phyloP scores from a whole-genome alignment of 352 stramenopile genomes.

The Elongisporangium anandrum region DNA sequence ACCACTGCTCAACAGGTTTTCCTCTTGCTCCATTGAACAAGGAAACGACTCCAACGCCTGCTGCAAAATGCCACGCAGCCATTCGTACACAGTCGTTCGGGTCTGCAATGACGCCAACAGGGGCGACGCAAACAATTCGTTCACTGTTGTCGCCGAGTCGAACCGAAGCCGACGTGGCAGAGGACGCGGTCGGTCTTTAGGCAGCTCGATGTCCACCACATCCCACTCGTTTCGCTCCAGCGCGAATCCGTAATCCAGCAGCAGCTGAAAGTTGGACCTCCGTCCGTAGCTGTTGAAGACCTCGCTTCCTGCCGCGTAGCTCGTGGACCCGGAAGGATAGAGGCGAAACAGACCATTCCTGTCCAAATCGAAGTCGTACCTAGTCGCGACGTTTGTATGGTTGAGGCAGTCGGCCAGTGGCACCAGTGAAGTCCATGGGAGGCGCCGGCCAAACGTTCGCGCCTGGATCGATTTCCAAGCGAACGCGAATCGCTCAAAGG shows the following conservation, averaged over 20 bases:
- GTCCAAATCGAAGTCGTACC: conserved; percentile 79
- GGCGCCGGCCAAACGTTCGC: conserved; percentile 85
- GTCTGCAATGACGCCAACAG: conserved; percentile 17
- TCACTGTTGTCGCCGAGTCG: conserved; percentile 38
- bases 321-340: conserved; percentile 54
- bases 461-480: conserved; percentile 89
- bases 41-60: conserved; percentile 14
- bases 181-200: conserved; percentile 21
- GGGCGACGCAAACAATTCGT: conserved; percentile 39
- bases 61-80: conserved; percentile 17
- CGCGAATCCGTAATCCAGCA: conserved; percentile 93
- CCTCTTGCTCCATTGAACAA: conserved; percentile 15
- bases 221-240: conserved; percentile 89
- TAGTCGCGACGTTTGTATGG: conserved; percentile 87
- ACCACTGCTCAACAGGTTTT: conserved; percentile 15
- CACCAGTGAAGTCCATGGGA: conserved; percentile 89
- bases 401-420: conserved; percentile 92
- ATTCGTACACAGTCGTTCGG: conserved; percentile 17
- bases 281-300: conserved; percentile 92
- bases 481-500: conserved; percentile 66
- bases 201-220: conserved; percentile 56
- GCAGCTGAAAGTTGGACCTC: conserved; percentile 81
- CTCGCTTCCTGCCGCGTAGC: conserved; percentile 57
- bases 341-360: conserved; percentile 57
- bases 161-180: conserved; percentile 38